Evolutionary conservation across 805 yeast species (phyloP).

Genomic region (Pichia gijzeniarum): DNA sequence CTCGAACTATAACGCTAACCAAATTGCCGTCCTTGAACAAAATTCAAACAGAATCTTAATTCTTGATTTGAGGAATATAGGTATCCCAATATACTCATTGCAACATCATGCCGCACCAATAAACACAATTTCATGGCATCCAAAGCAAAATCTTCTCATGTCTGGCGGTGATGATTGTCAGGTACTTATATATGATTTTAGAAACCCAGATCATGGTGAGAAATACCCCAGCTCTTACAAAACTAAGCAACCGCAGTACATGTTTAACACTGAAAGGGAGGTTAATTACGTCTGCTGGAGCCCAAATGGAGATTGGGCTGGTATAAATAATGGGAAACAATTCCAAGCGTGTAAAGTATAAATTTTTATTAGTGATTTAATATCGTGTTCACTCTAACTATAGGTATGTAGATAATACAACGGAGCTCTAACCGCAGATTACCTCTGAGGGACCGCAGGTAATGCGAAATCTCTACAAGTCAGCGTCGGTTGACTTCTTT

Average conservation of each 20-base stretch:
- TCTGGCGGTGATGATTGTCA: conserved; percentile 73
- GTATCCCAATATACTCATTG: conserved; percentile 65
- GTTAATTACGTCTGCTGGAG: conserved; percentile 75
- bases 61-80: conserved; percentile 84
- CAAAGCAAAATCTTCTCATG: conserved; percentile 53
- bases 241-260: not conserved
- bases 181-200: conserved; percentile 62
- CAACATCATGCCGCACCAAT: conserved; percentile 64
- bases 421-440: too few relatives aligned
- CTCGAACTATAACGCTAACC: conserved; percentile 72
- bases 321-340: conserved; percentile 61
- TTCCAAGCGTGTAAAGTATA: conserved; percentile 52
- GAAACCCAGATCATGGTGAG: conserved; percentile 15
- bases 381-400: not conserved
- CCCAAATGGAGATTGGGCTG: conserved; percentile 73
- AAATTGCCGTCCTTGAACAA: conserved; percentile 75
- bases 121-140: conserved; percentile 82
- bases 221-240: conserved; percentile 24
- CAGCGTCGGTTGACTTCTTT: too few relatives aligned
- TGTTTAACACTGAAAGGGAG: conserved; percentile 44
- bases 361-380: too few relatives aligned
- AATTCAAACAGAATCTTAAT: conserved; percentile 60
- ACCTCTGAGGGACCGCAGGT: too few relatives aligned
- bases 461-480: too few relatives aligned
- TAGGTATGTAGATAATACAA: too few relatives aligned